Conservation (phyloP, 208 protist genomes). For the Wallacemonas collosoma region DNA sequence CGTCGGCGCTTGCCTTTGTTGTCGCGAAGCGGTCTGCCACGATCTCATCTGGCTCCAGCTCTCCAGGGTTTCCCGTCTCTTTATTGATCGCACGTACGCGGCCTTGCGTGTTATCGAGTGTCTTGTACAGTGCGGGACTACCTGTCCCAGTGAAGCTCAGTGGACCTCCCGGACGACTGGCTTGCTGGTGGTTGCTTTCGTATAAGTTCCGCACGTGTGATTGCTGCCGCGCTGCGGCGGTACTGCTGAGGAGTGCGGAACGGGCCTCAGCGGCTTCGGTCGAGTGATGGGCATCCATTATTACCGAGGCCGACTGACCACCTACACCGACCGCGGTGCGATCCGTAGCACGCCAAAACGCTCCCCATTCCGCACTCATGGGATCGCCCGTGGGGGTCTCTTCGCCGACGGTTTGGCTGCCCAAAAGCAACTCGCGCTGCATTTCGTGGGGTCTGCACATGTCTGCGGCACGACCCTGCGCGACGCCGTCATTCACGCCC, state of each 20-base stretch:
- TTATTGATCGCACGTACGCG: neutral
- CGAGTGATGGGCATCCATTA: too few relatives aligned
- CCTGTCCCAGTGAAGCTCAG: neutral
- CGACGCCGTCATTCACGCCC: neutral
- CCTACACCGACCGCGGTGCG: neutral
- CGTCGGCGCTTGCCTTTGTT: constrained; percentile 40
- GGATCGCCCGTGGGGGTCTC: neutral
- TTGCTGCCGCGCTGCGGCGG: constrained; percentile 20
- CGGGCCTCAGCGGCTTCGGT: neutral
- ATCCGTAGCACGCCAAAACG: neutral
- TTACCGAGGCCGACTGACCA: neutral
- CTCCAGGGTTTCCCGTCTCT: neutral
- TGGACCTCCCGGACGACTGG: neutral
- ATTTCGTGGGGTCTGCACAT: constrained; percentile 12
- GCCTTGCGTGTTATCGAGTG: constrained; percentile 3
- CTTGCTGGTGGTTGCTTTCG: constrained; percentile 36
- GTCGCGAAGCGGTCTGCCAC: constrained; percentile 37
- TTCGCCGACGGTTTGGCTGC: neutral
- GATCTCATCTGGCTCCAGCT: neutral
- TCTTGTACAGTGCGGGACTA: constrained; percentile 8
- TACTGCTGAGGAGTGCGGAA: neutral
- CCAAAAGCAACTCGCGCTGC: constrained; percentile 16
- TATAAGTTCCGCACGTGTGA: constrained; percentile 28
- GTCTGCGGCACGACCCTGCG: neutral
- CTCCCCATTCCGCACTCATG: constrained; percentile 11